Conservation (phyloP, 768 basidiomycete genomes). For the Xerocomus spinulosus region DNA sequence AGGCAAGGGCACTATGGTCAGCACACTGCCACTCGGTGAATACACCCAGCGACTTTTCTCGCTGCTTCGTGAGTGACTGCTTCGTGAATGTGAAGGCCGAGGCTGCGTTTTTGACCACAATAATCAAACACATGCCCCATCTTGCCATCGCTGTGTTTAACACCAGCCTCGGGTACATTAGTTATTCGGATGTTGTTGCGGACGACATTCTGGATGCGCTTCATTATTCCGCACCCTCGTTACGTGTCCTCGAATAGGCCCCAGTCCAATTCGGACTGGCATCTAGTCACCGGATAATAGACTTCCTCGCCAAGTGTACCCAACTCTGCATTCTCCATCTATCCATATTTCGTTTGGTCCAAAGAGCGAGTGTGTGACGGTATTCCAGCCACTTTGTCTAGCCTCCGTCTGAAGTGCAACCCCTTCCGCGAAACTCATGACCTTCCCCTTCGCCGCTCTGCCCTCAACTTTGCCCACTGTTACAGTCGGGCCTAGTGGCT, state of each 20-base stretch:
- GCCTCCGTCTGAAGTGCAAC: no score
- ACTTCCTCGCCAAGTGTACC: constrained; percentile 11
- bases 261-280: constrained; percentile 8
- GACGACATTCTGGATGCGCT: constrained; percentile 21
- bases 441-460: no score
- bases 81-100: not conserved
- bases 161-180: not conserved
- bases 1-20: constrained; percentile 8
- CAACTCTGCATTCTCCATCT: constrained; percentile 15
- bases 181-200: no score
- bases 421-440: no score
- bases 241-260: constrained; percentile 24
- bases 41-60: constrained; percentile 22
- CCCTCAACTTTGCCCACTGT: no score
- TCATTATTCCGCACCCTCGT: constrained; percentile 6
- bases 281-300: not conserved
- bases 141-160: constrained; percentile 18
- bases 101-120: constrained; percentile 1
- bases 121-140: constrained; percentile 16
- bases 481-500: no score
- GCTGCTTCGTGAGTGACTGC: constrained; percentile 22
- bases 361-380: not conserved
- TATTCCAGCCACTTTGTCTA: constrained; percentile 13
- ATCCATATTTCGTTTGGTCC: constrained; percentile 11
- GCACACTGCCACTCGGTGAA: constrained; percentile 16